Percentiles rank a stretch among this genome's conserved stretches.
Conservation (phyloP, 164 flowering plant genomes). For the Cinnamomum chago region DNA sequence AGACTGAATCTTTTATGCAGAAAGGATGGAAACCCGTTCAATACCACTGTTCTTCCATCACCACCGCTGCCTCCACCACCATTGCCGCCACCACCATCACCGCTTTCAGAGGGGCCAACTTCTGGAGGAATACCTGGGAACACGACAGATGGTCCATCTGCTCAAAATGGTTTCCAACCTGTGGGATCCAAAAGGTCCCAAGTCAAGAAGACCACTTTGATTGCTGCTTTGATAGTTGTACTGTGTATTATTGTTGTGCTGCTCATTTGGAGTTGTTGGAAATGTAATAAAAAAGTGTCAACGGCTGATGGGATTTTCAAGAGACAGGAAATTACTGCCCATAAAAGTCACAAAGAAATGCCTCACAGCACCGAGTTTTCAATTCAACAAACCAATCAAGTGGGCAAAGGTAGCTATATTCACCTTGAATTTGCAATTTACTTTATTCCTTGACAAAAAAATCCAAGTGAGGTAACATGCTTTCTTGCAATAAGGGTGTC, state of each 20-base stretch:
- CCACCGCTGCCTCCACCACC: constrained; percentile 24
- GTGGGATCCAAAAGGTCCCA: constrained; percentile 13
- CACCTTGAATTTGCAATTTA: neutral
- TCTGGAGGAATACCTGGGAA: constrained; percentile 25
- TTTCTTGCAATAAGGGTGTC: neutral
- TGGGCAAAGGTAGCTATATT: constrained; percentile 32
- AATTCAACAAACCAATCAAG: constrained; percentile 11
- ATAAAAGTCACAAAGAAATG: constrained; percentile 19
- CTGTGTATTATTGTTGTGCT: constrained; percentile 28
- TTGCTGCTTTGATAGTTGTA: constrained; percentile 31
- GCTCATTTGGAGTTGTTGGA: constrained; percentile 25
- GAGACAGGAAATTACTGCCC: constrained; percentile 18
- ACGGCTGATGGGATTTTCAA: constrained; percentile 14
- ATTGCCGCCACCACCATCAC: constrained; percentile 20
- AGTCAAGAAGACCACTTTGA: constrained; percentile 17
- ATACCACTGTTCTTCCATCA: constrained; percentile 42
- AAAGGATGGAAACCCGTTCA: constrained; percentile 78
- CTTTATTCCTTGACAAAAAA: neutral
- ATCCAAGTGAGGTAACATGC: neutral
- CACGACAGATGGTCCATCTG: constrained; percentile 25
- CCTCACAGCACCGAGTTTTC: constrained; percentile 21
- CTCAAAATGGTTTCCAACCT: constrained; percentile 17
- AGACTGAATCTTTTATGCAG: constrained; percentile 37
- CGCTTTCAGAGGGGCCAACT: constrained; percentile 31
- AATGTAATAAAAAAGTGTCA: constrained; percentile 31